These are phyloP conservation scores for Phlegmacium glaucopus DNA, from an alignment of 768 basidiomycete species.

Conservation along the genomic window DNA sequence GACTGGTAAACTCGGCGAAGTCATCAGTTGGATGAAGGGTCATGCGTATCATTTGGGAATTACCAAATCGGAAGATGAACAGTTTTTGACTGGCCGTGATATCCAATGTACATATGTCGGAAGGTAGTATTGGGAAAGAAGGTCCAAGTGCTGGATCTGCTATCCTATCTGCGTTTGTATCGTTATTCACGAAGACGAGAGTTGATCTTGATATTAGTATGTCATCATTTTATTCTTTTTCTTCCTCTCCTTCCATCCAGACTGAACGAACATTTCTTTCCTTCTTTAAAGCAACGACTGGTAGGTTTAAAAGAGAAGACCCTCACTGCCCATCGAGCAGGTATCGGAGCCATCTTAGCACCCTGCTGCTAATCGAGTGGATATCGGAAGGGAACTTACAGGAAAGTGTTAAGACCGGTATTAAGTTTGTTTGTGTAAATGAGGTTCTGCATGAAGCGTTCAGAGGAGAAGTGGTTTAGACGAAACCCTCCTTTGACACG, in stretches of 20 bases:
- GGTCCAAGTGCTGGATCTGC: conserved; percentile 97
- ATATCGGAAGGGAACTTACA: conserved; percentile 98
- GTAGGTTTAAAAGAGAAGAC: conserved; percentile 95
- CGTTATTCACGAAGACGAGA: conserved; percentile 81
- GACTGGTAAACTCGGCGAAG: conserved; percentile 97
- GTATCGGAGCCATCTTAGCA: conserved; percentile 88
- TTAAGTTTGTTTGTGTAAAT: conserved; percentile 89
- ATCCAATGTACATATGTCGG: conserved; percentile 98
- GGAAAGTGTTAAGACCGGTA: conserved; percentile 91
- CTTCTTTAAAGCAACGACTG: conserved; percentile 92
- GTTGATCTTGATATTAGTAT: conserved; percentile 86
- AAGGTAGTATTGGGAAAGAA: conserved; percentile 90
- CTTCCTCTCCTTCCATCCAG: too few relatives aligned
- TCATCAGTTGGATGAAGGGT: conserved; percentile 93
- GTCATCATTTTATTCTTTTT: too few relatives aligned
- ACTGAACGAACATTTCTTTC: too few relatives aligned
- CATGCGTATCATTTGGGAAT: conserved; percentile 90
- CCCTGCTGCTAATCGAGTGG: conserved; percentile 86
- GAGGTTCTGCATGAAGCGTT: conserved; percentile 92
- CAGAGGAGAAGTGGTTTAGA: conserved; percentile 47
- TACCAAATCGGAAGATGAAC: conserved; percentile 64
- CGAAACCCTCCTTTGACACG: too few relatives aligned
- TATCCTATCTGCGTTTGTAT: conserved; percentile 87
- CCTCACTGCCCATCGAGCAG: conserved; percentile 93
- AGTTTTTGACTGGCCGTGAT: conserved; percentile 82